A percentile compares a stretch with the other conserved stretches of the same genome.
phyloP scores from a whole-genome alignment of 805 yeast species.

The Maudiozyma serrabonitensis region DNA sequence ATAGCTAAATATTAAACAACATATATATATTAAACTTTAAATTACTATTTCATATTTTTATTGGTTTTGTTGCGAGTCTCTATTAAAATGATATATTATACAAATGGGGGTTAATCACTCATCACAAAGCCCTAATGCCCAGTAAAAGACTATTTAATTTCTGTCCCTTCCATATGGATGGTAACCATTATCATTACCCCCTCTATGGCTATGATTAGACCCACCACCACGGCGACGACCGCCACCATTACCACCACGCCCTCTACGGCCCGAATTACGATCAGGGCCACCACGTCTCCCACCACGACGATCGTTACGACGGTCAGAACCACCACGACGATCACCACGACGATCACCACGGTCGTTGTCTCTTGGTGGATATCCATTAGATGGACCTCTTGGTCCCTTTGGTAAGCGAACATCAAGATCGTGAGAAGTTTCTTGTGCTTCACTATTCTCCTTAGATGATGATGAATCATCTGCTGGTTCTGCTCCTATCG shows the following conservation, averaged over 20 bases:
- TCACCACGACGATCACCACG: constrained; percentile 30
- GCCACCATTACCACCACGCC: constrained; percentile 30
- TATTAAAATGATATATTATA: no score
- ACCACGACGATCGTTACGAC: constrained; percentile 28
- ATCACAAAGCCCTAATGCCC: not conserved
- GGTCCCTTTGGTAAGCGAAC: constrained; percentile 45
- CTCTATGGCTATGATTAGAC: constrained; percentile 11
- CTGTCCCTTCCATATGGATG: constrained; percentile 27
- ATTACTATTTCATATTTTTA: not conserved
- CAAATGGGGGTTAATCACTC: no score
- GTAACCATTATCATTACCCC: constrained; percentile 17
- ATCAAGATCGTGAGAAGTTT: constrained; percentile 18
- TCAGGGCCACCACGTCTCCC: constrained; percentile 30
- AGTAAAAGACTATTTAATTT: not conserved
- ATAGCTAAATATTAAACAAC: not conserved
- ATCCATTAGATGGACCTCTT: constrained; percentile 28
- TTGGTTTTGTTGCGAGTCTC: no score
- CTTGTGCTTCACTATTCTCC: not conserved
- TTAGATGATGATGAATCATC: not conserved
- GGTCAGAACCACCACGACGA: constrained; percentile 39
- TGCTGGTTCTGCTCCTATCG: constrained; percentile 20
- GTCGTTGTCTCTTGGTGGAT: constrained; percentile 40
- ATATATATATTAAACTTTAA: not conserved
- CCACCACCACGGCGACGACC: constrained; percentile 21
- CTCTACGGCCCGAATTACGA: constrained; percentile 27